phyloP scores from a whole-genome alignment of 169 alveolate species.

The Amoebophrya sp. region DNA sequence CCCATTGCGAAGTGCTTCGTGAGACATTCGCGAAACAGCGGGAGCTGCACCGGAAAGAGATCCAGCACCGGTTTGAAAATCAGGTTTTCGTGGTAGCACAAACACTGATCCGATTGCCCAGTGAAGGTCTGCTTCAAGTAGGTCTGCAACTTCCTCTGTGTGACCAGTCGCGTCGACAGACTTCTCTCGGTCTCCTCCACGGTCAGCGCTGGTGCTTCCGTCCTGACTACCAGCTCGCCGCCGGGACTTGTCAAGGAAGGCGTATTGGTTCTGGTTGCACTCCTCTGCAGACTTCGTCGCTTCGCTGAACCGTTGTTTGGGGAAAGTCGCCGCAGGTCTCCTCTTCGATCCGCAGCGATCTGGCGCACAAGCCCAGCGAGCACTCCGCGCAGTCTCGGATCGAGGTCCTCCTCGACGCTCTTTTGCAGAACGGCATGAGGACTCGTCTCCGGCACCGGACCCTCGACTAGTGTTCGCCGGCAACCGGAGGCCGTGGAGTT shows the following conservation, averaged over 20 bases:
- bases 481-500: no score
- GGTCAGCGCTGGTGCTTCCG: neutral
- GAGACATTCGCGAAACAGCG: neutral
- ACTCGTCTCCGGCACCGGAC: no score
- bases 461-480: no score
- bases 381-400: neutral
- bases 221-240: neutral
- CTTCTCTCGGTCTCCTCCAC: neutral
- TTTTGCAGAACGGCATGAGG: no score
- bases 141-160: neutral
- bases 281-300: no score
- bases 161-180: neutral
- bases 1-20: conserved; percentile 1
- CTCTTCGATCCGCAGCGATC: neutral
- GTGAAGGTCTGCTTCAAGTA: neutral
- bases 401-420: no score
- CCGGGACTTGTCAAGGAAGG: no score
- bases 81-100: neutral
- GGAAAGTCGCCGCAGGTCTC: neutral
- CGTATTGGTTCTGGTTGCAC: no score
- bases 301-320: neutral
- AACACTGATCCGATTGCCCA: neutral
- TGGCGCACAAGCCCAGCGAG: neutral
- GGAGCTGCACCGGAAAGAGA: neutral
- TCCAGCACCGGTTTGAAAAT: conserved; percentile 2